Evolutionary conservation across 768 basidiomycete species (phyloP).

Genomic region (Phanerochaete sordida): DNA sequence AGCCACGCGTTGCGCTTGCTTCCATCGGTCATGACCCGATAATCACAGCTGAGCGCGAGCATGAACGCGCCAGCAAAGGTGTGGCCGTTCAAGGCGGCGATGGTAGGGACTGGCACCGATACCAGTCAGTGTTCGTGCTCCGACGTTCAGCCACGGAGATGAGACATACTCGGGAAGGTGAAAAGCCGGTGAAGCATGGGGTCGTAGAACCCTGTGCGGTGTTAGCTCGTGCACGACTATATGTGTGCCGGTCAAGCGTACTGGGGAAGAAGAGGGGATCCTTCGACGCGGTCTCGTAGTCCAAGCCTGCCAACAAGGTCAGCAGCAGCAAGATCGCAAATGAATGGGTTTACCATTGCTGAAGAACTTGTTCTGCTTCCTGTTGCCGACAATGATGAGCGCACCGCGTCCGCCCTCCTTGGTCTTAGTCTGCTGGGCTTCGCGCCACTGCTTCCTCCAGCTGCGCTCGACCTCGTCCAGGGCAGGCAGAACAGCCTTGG

Average conservation of each 20-base stretch:
- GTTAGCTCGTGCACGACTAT: neutral
- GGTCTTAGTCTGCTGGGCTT: constrained; percentile 39
- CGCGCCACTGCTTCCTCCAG: constrained; percentile 57
- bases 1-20: constrained; percentile 76
- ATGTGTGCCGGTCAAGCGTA: constrained; percentile 27
- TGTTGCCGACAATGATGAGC: constrained; percentile 72
- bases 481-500: constrained; percentile 61
- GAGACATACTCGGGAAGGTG: constrained; percentile 66
- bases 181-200: constrained; percentile 68
- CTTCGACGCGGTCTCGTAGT: constrained; percentile 47
- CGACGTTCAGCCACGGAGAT: neutral
- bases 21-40: constrained; percentile 85
- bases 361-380: constrained; percentile 83
- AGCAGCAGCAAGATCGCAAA: neutral
- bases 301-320: constrained; percentile 47
- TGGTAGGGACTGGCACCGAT: constrained; percentile 55
- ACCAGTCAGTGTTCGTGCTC: neutral
- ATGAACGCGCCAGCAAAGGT: constrained; percentile 84
- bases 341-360: constrained; percentile 57
- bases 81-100: constrained; percentile 82
- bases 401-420: constrained; percentile 60
- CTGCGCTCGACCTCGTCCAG: constrained; percentile 69
- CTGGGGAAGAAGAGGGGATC: constrained; percentile 67
- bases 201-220: constrained; percentile 60
- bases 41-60: constrained; percentile 80